Evolutionary conservation across 495 filamentous ascomycete genomes (phyloP), one percentile per base, ranked within the genome.

Genomic region (Pyrenula massariospora): DNA sequence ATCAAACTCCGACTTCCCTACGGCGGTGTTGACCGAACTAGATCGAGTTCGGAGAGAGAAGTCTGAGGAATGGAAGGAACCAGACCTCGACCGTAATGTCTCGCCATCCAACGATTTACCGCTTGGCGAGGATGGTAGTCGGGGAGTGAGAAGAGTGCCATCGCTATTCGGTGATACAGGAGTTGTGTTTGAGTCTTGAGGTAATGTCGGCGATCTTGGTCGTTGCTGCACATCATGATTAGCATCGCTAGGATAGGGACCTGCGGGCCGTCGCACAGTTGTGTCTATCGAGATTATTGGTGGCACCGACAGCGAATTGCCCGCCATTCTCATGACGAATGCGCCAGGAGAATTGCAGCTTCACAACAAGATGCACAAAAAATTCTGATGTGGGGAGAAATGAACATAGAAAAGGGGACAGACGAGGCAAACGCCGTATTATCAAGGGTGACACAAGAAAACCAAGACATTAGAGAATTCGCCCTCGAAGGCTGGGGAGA

Each of bases 51-150:
- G 65, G 10, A 67, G 56, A 19, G 67, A 58, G 12, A 73, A 74
- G 48, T 68, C 66, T 25, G 68, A 66, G 1, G 77, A 78, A 24
- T 72, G 68, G 48, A 73, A 76, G 1, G 77, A 80, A 56, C 66
- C 64, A 48, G 76, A 70, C 42, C 75, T 73, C 22, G 74, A 64
- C 15, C 76, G 74, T 20, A 79, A 58, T 15, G 77, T 79, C 23
- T 76, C 77, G 19, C 75, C 77, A 53, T 76, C 77, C 36, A 78
- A 66, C 1, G 76, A 79, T 15, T 62, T 64, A 36, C 72, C 66
- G 21, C 66, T 64, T 19, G 73, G 71, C 3, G 66, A 72, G 10
- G 56, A 48, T 24, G 64, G 64, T 36, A 62, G 53, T 50, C 60
- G 64, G 24, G 64, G 62, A 8, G 62, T 62, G 2, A 56, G 47